phyloP scores from a whole-genome alignment of 1,284 basidiomycete genomes.

The Apiotrichum montevideense region DNA sequence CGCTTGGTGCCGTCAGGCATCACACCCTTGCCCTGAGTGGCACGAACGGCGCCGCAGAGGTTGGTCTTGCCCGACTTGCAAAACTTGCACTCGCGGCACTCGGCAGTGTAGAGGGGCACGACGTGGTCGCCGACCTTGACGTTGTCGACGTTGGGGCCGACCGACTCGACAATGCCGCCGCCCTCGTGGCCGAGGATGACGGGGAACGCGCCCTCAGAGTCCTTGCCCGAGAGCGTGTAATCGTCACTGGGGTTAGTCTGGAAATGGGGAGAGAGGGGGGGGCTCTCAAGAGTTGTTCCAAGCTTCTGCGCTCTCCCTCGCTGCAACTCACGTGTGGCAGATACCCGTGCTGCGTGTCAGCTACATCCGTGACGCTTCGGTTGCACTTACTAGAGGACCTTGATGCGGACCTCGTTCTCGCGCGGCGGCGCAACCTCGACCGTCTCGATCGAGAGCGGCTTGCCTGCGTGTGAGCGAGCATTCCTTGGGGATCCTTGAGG shows the following conservation, averaged over 20 bases:
- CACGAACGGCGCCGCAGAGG: conserved; percentile 81
- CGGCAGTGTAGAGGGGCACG: conserved; percentile 90
- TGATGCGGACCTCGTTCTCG: conserved; percentile 86
- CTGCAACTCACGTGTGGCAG: conserved; percentile 69
- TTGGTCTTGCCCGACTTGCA: conserved; percentile 99
- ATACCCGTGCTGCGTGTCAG: conserved; percentile 57
- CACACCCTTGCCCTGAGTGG: conserved; percentile 89
- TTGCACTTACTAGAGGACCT: conserved; percentile 67
- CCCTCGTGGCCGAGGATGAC: conserved; percentile 86
- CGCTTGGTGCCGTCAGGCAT: conserved; percentile 93
- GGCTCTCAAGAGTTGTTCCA: too few relatives aligned
- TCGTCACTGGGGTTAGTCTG: conserved; percentile 55
- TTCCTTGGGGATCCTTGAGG: not conserved
- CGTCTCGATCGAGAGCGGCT: conserved; percentile 81
- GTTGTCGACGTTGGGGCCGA: conserved; percentile 85
- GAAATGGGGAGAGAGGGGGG: not conserved
- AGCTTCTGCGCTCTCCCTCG: not conserved
- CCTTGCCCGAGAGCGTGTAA: conserved; percentile 93
- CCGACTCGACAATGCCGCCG: conserved; percentile 66
- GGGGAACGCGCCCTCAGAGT: conserved; percentile 94
- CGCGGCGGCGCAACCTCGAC: conserved; percentile 88
- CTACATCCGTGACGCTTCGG: not conserved
- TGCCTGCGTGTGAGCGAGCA: conserved; percentile 33
- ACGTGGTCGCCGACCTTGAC: conserved; percentile 87
- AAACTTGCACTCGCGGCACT: conserved; percentile 94